phyloP scores from a whole-genome alignment of 495 filamentous ascomycete genomes.

The Trichoderma virens region DNA sequence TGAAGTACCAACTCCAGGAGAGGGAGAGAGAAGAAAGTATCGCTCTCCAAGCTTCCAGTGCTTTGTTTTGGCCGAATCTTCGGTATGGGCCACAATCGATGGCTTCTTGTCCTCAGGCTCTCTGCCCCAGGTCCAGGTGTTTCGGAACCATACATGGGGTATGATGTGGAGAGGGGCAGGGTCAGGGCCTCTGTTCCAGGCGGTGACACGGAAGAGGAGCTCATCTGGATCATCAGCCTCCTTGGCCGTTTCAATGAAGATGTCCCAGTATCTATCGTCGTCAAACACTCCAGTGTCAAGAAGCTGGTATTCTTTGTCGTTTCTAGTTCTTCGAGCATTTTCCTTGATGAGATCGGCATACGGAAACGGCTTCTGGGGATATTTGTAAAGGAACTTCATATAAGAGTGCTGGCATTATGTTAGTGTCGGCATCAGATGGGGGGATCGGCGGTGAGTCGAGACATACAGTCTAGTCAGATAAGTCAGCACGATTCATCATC shows the following conservation, averaged over 20 bases:
- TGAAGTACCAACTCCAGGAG: conserved; percentile 69
- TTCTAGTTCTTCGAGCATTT: conserved; percentile 65
- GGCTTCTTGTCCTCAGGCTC: conserved; percentile 68
- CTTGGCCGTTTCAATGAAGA: conserved; percentile 93
- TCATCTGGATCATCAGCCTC: conserved; percentile 84
- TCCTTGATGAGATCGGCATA: conserved; percentile 80
- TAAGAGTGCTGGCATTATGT: conserved; percentile 69
- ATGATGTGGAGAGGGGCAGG: conserved; percentile 86
- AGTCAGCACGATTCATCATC: conserved; percentile 17
- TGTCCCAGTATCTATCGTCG: conserved; percentile 94
- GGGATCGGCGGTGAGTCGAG: neutral
- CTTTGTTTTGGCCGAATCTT: conserved; percentile 61
- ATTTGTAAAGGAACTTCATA: conserved; percentile 98
- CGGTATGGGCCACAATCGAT: conserved; percentile 52
- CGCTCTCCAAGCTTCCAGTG: conserved; percentile 74
- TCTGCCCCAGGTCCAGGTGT: conserved; percentile 90
- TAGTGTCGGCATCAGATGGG: conserved; percentile 15
- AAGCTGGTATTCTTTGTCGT: conserved; percentile 83
- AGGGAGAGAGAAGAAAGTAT: conserved; percentile 80
- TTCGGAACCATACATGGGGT: conserved; percentile 93
- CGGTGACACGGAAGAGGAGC: conserved; percentile 87
- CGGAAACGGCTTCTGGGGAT: conserved; percentile 84
- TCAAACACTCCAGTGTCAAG: conserved; percentile 86
- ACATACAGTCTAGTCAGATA: conserved; percentile 35
- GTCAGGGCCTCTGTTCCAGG: conserved; percentile 90